Percentiles rank a stretch among this genome's conserved stretches.
Evolutionary conservation across 1,284 basidiomycete genomes (phyloP).

Genomic region (Anthracocystis walkeri): DNA sequence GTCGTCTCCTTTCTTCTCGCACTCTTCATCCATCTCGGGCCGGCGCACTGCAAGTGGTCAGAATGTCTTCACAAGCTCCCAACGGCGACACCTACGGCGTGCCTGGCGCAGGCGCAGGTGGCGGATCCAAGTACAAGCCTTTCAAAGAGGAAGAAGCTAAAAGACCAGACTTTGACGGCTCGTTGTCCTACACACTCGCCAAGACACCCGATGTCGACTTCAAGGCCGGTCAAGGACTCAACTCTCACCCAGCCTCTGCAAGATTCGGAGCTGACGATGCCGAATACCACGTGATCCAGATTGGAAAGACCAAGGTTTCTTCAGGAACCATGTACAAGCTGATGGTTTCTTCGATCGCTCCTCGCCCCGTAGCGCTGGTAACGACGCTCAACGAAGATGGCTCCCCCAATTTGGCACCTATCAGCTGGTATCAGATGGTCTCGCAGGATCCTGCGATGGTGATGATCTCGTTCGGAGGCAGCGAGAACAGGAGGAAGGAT

Average conservation of each 20-base stretch:
- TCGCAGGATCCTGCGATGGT: slow-evolving; percentile 60
- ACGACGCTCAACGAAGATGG: slow-evolving; percentile 55
- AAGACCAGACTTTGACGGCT: slow-evolving; percentile 28
- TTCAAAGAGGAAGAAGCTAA: slow-evolving; percentile 50
- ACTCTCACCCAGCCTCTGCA: slow-evolving; percentile 42
- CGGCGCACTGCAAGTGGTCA: background rate
- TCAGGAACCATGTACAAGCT: slow-evolving; percentile 55
- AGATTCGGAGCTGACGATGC: slow-evolving; percentile 33
- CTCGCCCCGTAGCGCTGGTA: slow-evolving; percentile 58
- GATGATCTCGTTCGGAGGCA: slow-evolving; percentile 59
- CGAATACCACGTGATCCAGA: slow-evolving; percentile 49
- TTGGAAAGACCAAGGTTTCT: slow-evolving; percentile 50
- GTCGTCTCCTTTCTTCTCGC: background rate
- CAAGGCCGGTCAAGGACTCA: slow-evolving; percentile 52
- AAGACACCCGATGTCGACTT: slow-evolving; percentile 44
- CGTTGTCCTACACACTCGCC: slow-evolving; percentile 42
- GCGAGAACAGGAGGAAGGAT: slow-evolving; percentile 51
- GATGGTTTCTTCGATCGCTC: slow-evolving; percentile 57
- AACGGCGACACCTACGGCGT: slow-evolving; percentile 37
- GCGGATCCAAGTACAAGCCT: slow-evolving; percentile 44
- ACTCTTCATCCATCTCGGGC: background rate
- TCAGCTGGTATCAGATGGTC: slow-evolving; percentile 64
- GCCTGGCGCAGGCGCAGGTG: slow-evolving; percentile 41
- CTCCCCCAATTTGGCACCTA: slow-evolving; percentile 52
- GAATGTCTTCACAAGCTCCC: slow-evolving; percentile 18